A percentile compares a stretch with the other conserved stretches of the same genome.
Evolutionary conservation across 169 alveolate genomes (phyloP).

Genomic region (Eimeria zaria): DNA sequence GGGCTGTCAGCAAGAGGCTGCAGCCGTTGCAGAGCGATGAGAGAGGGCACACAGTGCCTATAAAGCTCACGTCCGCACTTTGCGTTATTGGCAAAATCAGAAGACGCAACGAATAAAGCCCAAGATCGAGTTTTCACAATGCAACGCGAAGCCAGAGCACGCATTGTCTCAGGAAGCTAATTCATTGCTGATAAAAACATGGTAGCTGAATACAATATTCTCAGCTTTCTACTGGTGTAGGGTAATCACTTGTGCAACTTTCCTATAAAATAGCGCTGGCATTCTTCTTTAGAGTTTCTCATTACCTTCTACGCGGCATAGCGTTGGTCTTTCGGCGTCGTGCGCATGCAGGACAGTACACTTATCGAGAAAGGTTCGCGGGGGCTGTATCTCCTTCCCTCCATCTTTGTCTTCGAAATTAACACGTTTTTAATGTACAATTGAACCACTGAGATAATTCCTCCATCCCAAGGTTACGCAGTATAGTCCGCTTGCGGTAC

Average conservation of each 20-base stretch:
- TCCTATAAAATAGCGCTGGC: background rate
- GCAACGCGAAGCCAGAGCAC: slow-evolving; percentile 1
- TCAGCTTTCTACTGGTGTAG: background rate
- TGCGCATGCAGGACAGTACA: slow-evolving; percentile 18
- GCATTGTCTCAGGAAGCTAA: background rate
- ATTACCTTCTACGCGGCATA: background rate
- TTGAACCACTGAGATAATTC: background rate
- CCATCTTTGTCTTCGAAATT: background rate
- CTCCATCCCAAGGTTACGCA: background rate
- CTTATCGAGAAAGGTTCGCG: background rate
- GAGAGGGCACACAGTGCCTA: background rate
- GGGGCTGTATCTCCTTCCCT: background rate
- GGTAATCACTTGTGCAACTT: background rate
- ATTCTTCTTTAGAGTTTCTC: background rate
- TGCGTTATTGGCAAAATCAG: background rate
- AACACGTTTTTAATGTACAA: background rate
- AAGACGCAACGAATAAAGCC: background rate
- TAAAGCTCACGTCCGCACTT: background rate
- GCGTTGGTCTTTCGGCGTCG: background rate
- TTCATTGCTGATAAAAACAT: background rate
- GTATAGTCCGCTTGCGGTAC: background rate
- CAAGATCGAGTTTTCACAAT: background rate
- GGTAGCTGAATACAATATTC: background rate
- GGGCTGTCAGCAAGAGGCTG: background rate
- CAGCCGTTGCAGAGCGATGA: background rate